Percentiles rank a stretch among this genome's conserved stretches.
Evolutionary conservation across 75 land plant genomes (phyloP).

Genomic region (Selaginella moellendorffii): DNA sequence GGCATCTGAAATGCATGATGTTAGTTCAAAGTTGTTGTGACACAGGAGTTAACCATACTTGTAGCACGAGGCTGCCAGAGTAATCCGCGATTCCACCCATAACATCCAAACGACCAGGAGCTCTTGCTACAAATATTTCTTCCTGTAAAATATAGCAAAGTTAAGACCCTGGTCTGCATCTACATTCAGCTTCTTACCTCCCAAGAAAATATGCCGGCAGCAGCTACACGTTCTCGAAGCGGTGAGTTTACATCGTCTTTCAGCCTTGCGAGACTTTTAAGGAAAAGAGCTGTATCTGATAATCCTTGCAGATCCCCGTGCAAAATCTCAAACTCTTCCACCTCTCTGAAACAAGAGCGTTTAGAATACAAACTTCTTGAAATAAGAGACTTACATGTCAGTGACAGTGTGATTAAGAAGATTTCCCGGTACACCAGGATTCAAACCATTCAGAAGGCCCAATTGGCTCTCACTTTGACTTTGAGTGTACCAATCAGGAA

Average conservation of each 20-base stretch:
- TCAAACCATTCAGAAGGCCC: constrained; percentile 26
- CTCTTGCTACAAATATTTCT: constrained; percentile 79
- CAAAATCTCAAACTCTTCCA: constrained; percentile 75
- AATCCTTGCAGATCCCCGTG: constrained; percentile 70
- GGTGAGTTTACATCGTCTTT: constrained; percentile 28
- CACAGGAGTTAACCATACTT: constrained; percentile 25
- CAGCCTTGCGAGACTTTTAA: constrained; percentile 54
- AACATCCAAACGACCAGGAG: constrained; percentile 96
- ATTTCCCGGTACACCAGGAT: constrained; percentile 2
- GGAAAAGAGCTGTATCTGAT: constrained; percentile 64
- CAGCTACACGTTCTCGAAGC: constrained; percentile 65
- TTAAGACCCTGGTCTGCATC: background rate
- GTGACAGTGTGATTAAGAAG: constrained; percentile 12
- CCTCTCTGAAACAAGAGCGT: constrained; percentile 11
- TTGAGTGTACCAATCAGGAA: constrained; percentile 86
- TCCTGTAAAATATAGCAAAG: constrained; percentile 44
- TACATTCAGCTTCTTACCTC: constrained; percentile 38
- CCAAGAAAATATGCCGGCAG: constrained; percentile 82
- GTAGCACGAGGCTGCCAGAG: constrained; percentile 94
- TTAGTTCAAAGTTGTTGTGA: background rate
- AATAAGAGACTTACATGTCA: constrained; percentile 34
- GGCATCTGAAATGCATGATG: constrained; percentile 51
- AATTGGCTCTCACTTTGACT: constrained; percentile 48
- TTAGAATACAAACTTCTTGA: constrained; percentile 3
- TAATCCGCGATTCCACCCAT: constrained; percentile 99